These are phyloP conservation scores for Exophiala sideris DNA, from an alignment of 2,329 filamentous ascomycete species.

Conservation along the genomic window DNA sequence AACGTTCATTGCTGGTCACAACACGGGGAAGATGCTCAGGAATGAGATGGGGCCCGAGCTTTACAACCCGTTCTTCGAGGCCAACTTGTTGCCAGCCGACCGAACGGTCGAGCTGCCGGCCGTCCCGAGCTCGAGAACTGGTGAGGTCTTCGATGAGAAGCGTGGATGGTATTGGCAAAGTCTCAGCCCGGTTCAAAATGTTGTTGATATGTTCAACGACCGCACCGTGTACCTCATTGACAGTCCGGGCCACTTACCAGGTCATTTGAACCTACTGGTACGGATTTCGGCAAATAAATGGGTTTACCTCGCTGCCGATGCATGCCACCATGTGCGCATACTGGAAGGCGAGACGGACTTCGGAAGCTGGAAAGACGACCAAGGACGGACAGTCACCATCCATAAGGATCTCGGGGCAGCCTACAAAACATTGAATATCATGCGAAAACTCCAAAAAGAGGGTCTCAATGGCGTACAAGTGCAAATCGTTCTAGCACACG, in stretches of 20 bases:
- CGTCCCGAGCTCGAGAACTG: slow-evolving; percentile 31
- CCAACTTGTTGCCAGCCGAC: slow-evolving; percentile 17
- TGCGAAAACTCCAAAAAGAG: slow-evolving; percentile 27
- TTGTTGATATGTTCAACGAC: slow-evolving; percentile 41
- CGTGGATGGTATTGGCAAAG: slow-evolving; percentile 39
- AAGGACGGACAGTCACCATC: slow-evolving; percentile 46
- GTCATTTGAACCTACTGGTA: slow-evolving; percentile 30
- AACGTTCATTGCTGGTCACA: slow-evolving; percentile 51
- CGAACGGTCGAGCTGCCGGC: slow-evolving; percentile 25
- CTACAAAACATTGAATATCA: slow-evolving; percentile 39
- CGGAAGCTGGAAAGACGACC: slow-evolving; percentile 47
- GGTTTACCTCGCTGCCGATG: slow-evolving; percentile 53
- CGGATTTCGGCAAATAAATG: slow-evolving; percentile 37
- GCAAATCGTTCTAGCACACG: slow-evolving; percentile 20
- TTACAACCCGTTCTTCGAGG: slow-evolving; percentile 32
- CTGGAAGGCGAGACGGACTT: slow-evolving; percentile 52
- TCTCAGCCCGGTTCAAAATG: slow-evolving; percentile 42
- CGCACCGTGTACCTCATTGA: slow-evolving; percentile 29
- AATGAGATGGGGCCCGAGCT: slow-evolving; percentile 43
- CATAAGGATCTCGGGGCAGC: slow-evolving; percentile 48
- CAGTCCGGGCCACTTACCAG: slow-evolving; percentile 30
- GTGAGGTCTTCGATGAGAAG: slow-evolving; percentile 35
- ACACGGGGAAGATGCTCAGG: slow-evolving; percentile 44
- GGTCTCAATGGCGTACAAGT: slow-evolving; percentile 8
- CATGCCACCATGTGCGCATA: slow-evolving; percentile 52